phyloP scores from a whole-genome alignment of 768 basidiomycete species.

The Boletus vinaceobasis region DNA sequence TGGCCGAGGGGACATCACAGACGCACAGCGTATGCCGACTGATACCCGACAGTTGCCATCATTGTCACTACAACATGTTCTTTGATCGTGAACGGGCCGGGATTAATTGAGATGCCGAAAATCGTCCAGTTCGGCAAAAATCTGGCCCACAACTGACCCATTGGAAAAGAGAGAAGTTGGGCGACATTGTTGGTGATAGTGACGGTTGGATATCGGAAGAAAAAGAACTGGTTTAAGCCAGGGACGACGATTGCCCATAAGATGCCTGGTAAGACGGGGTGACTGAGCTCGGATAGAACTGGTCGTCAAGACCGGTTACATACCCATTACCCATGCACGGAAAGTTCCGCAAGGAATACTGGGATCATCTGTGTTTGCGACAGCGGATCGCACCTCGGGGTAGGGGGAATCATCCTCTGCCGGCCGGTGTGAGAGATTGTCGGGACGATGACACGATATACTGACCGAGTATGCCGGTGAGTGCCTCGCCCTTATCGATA shows the following conservation, averaged over 20 bases:
- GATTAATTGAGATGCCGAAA: conserved; percentile 61
- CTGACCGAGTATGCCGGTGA: conserved; percentile 28
- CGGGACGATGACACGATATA: neutral
- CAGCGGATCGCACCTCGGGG: conserved; percentile 77
- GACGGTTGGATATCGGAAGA: conserved; percentile 59
- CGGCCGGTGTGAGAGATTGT: conserved; percentile 13
- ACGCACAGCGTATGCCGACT: conserved; percentile 22
- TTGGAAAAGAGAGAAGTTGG: conserved; percentile 68
- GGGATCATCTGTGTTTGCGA: conserved; percentile 69
- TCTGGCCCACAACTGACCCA: conserved; percentile 60
- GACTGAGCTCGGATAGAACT: neutral
- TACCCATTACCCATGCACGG: conserved; percentile 58
- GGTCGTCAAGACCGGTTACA: neutral
- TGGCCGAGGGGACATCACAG: neutral
- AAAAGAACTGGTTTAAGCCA: conserved; percentile 78
- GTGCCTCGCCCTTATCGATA: conserved; percentile 27
- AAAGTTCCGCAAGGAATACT: conserved; percentile 60
- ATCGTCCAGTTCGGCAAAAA: conserved; percentile 49
- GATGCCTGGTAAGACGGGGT: conserved; percentile 24
- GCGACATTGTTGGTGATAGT: conserved; percentile 54
- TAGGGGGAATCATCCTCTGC: conserved; percentile 78
- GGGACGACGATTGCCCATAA: conserved; percentile 61
- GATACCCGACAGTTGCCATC: conserved; percentile 51
- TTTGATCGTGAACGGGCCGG: conserved; percentile 79
- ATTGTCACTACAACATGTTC: conserved; percentile 71